Conservation (phyloP, 1,284 basidiomycete species). For the Golubevia pallescens region DNA sequence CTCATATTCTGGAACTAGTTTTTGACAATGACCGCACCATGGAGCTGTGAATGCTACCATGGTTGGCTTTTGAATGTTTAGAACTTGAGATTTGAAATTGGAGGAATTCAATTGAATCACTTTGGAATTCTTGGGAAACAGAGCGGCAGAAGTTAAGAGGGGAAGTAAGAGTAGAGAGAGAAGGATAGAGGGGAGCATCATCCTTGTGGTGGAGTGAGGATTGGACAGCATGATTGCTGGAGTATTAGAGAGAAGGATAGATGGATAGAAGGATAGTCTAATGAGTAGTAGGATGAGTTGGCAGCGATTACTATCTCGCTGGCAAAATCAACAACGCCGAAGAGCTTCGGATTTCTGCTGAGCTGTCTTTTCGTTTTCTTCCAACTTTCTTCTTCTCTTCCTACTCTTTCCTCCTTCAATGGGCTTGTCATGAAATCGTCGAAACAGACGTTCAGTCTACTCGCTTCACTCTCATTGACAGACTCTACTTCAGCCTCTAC, state of each 20-base stretch:
- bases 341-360: too few relatives aligned
- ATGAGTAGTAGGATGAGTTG: neutral
- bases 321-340: slow-evolving; percentile 16
- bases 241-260: slow-evolving; percentile 1
- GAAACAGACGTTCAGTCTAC: too few relatives aligned
- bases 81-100: slow-evolving; percentile 53
- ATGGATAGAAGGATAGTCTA: neutral
- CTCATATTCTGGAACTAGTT: slow-evolving; percentile 81
- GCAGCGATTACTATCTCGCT: slow-evolving; percentile 12
- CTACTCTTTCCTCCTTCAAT: too few relatives aligned
- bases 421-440: too few relatives aligned
- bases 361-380: too few relatives aligned
- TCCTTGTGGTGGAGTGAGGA: neutral
- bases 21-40: slow-evolving; percentile 76
- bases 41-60: slow-evolving; percentile 62
- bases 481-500: too few relatives aligned
- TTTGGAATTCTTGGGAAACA: slow-evolving; percentile 43
- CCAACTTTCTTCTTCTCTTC: too few relatives aligned
- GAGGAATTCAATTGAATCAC: slow-evolving; percentile 30
- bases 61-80: slow-evolving; percentile 55
- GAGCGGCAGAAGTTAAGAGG: slow-evolving; percentile 25
- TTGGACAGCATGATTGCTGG: slow-evolving; percentile 1
- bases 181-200: neutral
- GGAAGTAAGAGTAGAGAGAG: slow-evolving; percentile 20
- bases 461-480: too few relatives aligned